Conservation (phyloP, 495 filamentous ascomycete genomes). For the Tuber brumale region DNA sequence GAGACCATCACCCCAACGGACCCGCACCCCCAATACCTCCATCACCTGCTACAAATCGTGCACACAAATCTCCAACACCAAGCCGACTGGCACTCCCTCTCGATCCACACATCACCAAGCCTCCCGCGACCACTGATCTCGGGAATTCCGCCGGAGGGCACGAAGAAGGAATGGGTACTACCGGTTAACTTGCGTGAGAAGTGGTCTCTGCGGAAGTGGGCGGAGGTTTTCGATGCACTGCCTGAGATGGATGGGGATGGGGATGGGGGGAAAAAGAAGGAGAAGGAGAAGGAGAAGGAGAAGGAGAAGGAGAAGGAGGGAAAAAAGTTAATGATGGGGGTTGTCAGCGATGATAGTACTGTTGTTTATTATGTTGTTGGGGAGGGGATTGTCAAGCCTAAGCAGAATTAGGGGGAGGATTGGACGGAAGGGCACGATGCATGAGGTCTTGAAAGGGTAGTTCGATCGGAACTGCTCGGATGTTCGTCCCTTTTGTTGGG, state of each 20-base stretch:
- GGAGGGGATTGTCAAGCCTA: constrained; percentile 90
- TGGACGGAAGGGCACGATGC: neutral
- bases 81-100: constrained; percentile 73
- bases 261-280: constrained; percentile 34
- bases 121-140: constrained; percentile 65
- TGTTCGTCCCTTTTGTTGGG: neutral
- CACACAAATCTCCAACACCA: constrained; percentile 52
- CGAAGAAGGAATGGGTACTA: constrained; percentile 67
- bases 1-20: constrained; percentile 45
- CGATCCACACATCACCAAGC: constrained; percentile 53
- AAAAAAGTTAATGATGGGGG: constrained; percentile 76
- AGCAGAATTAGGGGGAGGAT: constrained; percentile 63
- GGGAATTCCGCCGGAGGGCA: constrained; percentile 69
- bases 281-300: constrained; percentile 45
- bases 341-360: constrained; percentile 81
- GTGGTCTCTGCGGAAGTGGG: constrained; percentile 70
- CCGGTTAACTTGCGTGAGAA: constrained; percentile 73
- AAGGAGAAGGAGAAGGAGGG: constrained; percentile 46
- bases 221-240: constrained; percentile 72
- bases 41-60: constrained; percentile 43
- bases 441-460: neutral
- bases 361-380: constrained; percentile 93
- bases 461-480: neutral
- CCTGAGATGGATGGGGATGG: constrained; percentile 44
- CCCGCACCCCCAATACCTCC: constrained; percentile 45